These are phyloP conservation scores for Astrothelium macrocarpum DNA, from an alignment of 495 filamentous ascomycete genomes.

Conservation along the genomic window DNA sequence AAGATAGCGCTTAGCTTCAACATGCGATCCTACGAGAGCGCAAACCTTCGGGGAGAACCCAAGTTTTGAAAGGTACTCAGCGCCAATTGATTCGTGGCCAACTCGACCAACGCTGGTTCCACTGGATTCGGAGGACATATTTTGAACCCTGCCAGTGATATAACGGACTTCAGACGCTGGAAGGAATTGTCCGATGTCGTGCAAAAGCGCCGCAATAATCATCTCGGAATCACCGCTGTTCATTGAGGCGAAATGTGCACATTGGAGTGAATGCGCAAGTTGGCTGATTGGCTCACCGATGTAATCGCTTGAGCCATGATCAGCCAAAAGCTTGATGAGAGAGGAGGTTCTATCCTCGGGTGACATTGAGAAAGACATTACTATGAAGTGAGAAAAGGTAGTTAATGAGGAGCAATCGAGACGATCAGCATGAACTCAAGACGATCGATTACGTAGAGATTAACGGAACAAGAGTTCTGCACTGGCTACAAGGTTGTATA, in stretches of 20 bases:
- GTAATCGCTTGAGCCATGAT: conserved; percentile 13
- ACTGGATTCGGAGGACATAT: neutral
- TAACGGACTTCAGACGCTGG: conserved; percentile 16
- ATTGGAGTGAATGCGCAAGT: conserved; percentile 40
- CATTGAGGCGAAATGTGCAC: conserved; percentile 27
- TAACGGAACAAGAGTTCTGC: no score
- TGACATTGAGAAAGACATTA: neutral
- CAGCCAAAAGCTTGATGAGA: conserved; percentile 11
- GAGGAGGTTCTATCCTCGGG: conserved; percentile 4
- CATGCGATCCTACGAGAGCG: conserved; percentile 36
- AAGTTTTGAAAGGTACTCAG: conserved; percentile 31
- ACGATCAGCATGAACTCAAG: no score
- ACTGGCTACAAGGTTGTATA: no score
- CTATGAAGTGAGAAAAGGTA: no score
- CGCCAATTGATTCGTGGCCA: conserved; percentile 38
- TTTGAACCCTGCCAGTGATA: conserved; percentile 10
- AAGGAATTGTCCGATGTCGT: conserved; percentile 41
- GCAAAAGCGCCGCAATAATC: conserved; percentile 36
- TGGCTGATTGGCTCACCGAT: conserved; percentile 40
- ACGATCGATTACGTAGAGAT: no score
- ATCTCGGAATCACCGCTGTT: conserved; percentile 30
- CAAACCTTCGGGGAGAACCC: conserved; percentile 36
- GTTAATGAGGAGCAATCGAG: no score
- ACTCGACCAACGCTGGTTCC: conserved; percentile 34
- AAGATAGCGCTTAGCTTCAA: conserved; percentile 39